Percentiles rank a stretch among this genome's conserved stretches.
These are phyloP conservation scores for Syzygium aromaticum DNA, from an alignment of 345 rosid species.

Conservation along the genomic window DNA sequence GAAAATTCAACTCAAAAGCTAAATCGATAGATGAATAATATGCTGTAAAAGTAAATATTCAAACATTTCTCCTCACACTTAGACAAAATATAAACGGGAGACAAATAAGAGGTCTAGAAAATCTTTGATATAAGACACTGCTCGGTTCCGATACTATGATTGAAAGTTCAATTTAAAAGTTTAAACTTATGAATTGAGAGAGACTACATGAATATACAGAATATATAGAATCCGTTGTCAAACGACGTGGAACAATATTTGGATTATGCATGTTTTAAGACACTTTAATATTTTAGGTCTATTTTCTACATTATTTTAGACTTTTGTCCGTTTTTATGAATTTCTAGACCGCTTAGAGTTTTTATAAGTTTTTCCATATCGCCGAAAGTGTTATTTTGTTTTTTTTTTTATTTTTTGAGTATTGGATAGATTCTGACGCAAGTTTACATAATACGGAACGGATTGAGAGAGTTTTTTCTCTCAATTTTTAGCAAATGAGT, in stretches of 20 bases:
- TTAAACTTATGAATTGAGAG: background rate
- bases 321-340: background rate
- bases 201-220: fast-evolving
- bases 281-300: background rate
- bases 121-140: too few species aligned
- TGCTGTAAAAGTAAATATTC: background rate
- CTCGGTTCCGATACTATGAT: fast-evolving
- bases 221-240: background rate
- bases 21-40: too few species aligned
- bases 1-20: background rate
- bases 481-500: too few species aligned
- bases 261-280: background rate
- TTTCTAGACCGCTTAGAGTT: background rate
- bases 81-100: background rate
- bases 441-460: background rate
- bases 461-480: background rate
- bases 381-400: background rate
- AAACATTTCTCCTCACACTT: background rate
- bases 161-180: too few species aligned
- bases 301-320: background rate
- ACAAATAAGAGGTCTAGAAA: too few species aligned
- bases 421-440: fast-evolving
- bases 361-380: background rate
- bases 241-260: too few species aligned
- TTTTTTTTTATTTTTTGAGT: background rate